phyloP scores from a whole-genome alignment of 345 rosid species.

The Moricandia moricandioides region DNA sequence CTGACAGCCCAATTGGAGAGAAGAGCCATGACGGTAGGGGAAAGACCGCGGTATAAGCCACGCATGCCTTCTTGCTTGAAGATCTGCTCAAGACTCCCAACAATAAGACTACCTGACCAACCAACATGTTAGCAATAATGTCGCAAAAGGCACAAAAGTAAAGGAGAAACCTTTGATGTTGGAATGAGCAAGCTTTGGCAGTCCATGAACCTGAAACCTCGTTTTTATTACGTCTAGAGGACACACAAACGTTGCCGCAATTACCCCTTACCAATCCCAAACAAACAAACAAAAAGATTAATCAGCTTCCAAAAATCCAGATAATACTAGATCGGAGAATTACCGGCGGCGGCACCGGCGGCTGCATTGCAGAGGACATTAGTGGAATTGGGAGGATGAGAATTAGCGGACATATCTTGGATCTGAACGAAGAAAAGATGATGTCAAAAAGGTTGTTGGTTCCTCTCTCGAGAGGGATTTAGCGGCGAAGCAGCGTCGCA shows the following conservation, averaged over 20 bases:
- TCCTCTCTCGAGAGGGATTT: constrained; percentile 74
- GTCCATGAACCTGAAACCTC: constrained; percentile 87
- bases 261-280: constrained; percentile 44
- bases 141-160: not conserved
- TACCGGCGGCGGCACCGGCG: constrained; percentile 93
- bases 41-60: constrained; percentile 78
- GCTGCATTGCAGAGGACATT: constrained; percentile 80
- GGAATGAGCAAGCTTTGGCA: constrained; percentile 46
- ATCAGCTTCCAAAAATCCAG: not conserved
- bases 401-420: constrained; percentile 52
- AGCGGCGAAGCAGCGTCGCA: constrained; percentile 73
- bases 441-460: constrained; percentile 14
- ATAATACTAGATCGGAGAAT: not conserved
- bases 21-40: constrained; percentile 75
- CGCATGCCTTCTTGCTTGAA: constrained; percentile 66
- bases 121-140: not conserved
- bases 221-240: constrained; percentile 92
- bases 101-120: constrained; percentile 71
- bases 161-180: constrained; percentile 49
- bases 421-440: constrained; percentile 7
- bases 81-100: constrained; percentile 72
- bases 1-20: constrained; percentile 90
- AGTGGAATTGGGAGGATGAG: constrained; percentile 53
- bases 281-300: not conserved
- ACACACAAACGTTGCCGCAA: constrained; percentile 90